Evolutionary conservation across 1,284 basidiomycete species (phyloP).

Genomic region (Xerocomus nothofagi): DNA sequence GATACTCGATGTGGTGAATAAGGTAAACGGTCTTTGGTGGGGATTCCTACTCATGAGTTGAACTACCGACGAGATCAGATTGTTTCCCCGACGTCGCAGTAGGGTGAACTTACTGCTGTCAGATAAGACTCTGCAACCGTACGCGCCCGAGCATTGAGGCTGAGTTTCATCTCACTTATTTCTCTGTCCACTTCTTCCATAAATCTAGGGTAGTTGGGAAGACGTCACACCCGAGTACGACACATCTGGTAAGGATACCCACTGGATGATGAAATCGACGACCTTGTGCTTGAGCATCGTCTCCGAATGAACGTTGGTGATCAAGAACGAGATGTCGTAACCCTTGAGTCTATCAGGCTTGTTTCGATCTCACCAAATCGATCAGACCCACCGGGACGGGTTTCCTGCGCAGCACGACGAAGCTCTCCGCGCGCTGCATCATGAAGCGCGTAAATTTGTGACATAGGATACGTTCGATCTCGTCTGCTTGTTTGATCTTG

Average conservation of each 20-base stretch:
- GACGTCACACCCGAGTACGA: neutral
- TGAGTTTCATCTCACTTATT: slow-evolving; percentile 89
- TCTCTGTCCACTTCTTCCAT: slow-evolving; percentile 98
- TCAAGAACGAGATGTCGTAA: slow-evolving; percentile 98
- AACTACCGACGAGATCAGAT: slow-evolving; percentile 20
- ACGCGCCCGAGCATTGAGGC: slow-evolving; percentile 93
- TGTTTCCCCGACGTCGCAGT: neutral
- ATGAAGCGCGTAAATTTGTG: slow-evolving; percentile 99
- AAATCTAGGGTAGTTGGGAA: slow-evolving; percentile 56
- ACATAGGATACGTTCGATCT: slow-evolving; percentile 96
- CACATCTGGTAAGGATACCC: slow-evolving; percentile 19
- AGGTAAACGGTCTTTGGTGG: slow-evolving; percentile 6
- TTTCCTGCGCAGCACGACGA: slow-evolving; percentile 93
- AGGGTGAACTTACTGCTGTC: slow-evolving; percentile 55
- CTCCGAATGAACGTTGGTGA: slow-evolving; percentile 96
- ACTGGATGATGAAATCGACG: slow-evolving; percentile 99
- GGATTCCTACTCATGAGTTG: slow-evolving; percentile 17
- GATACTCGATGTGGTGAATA: slow-evolving; percentile 14
- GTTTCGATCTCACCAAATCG: slow-evolving; percentile 4
- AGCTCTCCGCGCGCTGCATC: slow-evolving; percentile 98
- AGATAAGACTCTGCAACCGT: slow-evolving; percentile 94
- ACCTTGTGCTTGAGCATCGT: slow-evolving; percentile 99
- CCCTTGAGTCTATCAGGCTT: slow-evolving; percentile 52
- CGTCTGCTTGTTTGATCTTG: slow-evolving; percentile 99
- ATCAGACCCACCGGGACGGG: slow-evolving; percentile 74